Conservation (phyloP, 2,329 filamentous ascomycete genomes). For the Teratosphaeria epicoccoides region DNA sequence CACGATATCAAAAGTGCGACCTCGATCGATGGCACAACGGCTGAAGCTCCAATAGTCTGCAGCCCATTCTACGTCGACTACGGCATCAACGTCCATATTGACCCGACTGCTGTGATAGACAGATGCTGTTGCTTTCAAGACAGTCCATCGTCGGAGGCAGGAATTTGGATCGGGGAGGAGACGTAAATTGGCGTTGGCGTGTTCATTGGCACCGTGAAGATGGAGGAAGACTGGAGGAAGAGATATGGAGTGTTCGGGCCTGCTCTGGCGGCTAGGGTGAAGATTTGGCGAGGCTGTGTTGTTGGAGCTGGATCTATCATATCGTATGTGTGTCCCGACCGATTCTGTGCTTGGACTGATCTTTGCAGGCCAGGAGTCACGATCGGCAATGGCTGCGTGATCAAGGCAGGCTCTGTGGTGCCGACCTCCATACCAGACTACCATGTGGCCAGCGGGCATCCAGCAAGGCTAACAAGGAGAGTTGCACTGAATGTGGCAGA, state of each 20-base stretch:
- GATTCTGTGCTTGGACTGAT: not conserved
- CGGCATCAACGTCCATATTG: conserved; percentile 8
- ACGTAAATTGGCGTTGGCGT: conserved; percentile 5
- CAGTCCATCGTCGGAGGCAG: not conserved
- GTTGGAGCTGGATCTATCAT: conserved; percentile 15
- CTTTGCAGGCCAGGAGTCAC: conserved; percentile 11
- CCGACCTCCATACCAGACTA: conserved; percentile 12
- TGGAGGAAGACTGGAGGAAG: conserved; percentile 7
- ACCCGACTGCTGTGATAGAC: conserved; percentile 7
- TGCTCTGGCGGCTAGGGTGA: not conserved
- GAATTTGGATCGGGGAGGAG: conserved; percentile 5
- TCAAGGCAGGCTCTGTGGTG: conserved; percentile 15
- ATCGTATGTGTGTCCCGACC: conserved; percentile 2
- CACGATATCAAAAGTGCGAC: conserved; percentile 1
- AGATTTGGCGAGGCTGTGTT: conserved; percentile 10
- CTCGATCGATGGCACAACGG: not conserved
- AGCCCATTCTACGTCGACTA: conserved; percentile 10
- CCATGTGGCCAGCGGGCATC: conserved; percentile 16
- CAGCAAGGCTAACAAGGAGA: conserved; percentile 14
- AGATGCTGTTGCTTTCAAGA: conserved; percentile 7
- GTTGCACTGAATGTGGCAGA: conserved; percentile 9
- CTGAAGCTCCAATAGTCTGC: conserved; percentile 5
- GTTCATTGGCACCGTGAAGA: conserved; percentile 5
- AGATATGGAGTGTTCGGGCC: conserved; percentile 6
- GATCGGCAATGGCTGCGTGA: conserved; percentile 15